Evolutionary conservation across 176 grass and related monocot genomes (phyloP), one percentile per base, ranked within the genome.

Genomic region (Echinochloa phyllopogon): DNA sequence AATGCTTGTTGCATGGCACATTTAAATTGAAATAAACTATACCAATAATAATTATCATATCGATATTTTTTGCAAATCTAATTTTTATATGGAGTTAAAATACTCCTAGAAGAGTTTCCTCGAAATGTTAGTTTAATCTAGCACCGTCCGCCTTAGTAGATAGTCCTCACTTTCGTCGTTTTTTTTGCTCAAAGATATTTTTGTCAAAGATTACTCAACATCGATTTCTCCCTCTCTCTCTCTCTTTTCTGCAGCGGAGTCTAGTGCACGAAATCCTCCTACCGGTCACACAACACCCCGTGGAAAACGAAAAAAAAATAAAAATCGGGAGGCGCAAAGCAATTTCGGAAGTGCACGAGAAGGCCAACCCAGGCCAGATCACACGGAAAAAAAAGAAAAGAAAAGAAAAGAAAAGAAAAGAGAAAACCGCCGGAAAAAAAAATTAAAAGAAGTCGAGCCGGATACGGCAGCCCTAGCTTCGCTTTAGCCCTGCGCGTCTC

Each of bases 381-480:
- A 60, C n/a, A 60, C 3, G 11, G 10, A n/a, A 40, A 40, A 68
- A 4, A 33, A 38, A 55, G 0, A 0, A 0, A 45, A 70, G 18
- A n/a, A n/a, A n/a, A 0, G 0, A 4, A 16, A 21, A 2, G n/a
- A n/a, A 75, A 38, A 55, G 0, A 0, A 0, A 45, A 70, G 18
- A 0, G 0, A 4, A 16, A 21, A 2, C 9, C 17, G 4, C 7
- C 5, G 16, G 8, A 12, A 66, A 65, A 24, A 14, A 53, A 45
- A 44, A 63, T 45, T 45, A 8, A n/a, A 47, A 72, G 41, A 72
- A 56, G 11, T 8, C 78, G 64, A 83, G 69, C 3, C 18, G 25
- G 68, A 50, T 33, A 83, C 81, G 81, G 81, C 81, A 83, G 42
- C 69, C 69, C 70, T 74, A 74, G 81, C 50, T 70, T 56, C 20